Evolutionary conservation across 805 yeast species (phyloP), one percentile per base, ranked within the genome.

Genomic region (Starmerella lactis-condensi): DNA sequence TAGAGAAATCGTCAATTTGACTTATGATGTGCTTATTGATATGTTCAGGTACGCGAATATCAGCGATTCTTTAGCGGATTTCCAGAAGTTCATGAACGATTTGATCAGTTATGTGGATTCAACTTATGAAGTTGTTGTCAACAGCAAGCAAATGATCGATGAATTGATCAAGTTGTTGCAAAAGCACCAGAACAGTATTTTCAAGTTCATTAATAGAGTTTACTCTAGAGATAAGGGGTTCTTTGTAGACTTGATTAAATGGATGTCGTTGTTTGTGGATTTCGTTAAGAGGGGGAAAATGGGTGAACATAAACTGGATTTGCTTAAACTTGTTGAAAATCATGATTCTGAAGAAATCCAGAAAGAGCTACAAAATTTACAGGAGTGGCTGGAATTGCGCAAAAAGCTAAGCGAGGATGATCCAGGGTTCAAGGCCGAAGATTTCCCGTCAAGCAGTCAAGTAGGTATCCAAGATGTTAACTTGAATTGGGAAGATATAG

Each of bases 161-260:
- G 62, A 65, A 26, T 65, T 85, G 24, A 67, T 75, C 48, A 59
- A 58, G 8, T 55, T 85, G 13, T 64, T 81, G 25, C 70, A 71
- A 26, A 66, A 67, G 18, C 92, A 83, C 50, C 77, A 78, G 41
- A 70, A 67, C 34, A 61, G 72, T 9, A 62, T 78, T 29, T 78
- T 78, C 59, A 58, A 58, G 32, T 89, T 85, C 46, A 61, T 85
- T 35, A 85, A 79, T 47, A 72, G 75, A 32, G 67, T 82, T n/a
- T 82, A 83, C 51, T 38, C 62, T n/a, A 69, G 76, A 40, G 96
- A 85, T 47, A 66, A 67, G 20, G 67, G 71, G 4, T 55, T 85
- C 4, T 85, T 85, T 54, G 69, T 72, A 30, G 70, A 71, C 4
- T 55, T 89, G 31, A 62, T 79, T 27, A 52, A 52, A 5, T 85